Evolutionary conservation across 495 filamentous ascomycete species (phyloP).

Genomic region (Penicillium macrosclerotiorum): DNA sequence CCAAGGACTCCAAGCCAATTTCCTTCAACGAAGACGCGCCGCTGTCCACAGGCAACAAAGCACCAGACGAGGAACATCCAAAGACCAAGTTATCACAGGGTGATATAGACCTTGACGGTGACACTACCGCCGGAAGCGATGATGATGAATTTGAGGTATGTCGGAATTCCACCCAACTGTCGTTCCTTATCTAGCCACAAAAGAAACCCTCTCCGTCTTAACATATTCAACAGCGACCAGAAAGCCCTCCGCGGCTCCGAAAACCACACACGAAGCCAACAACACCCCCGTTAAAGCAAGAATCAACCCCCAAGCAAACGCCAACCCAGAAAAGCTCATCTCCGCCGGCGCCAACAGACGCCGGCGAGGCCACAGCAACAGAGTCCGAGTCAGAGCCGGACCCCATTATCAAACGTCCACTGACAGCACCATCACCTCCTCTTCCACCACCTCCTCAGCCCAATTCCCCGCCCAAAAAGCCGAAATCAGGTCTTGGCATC

Average conservation of each 20-base stretch:
- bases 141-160: conserved; percentile 42
- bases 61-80: not conserved
- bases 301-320: not conserved
- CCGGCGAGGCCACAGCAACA: conserved; percentile 16
- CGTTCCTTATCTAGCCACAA: not conserved
- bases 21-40: conserved; percentile 1
- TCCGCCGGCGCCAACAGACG: not conserved
- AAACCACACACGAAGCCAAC: conserved; percentile 1
- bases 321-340: conserved; percentile 8
- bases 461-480: conserved; percentile 16
- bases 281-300: too few relatives aligned
- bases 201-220: conserved; percentile 4
- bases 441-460: conserved; percentile 6
- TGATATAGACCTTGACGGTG: conserved; percentile 15
- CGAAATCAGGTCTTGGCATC: conserved; percentile 27
- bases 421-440: conserved; percentile 2
- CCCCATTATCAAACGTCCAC: conserved; percentile 7
- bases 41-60: too few relatives aligned
- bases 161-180: not conserved
- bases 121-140: conserved; percentile 23
- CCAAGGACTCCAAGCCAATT: not conserved
- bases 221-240: conserved; percentile 31
- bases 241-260: conserved; percentile 34
- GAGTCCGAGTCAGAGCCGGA: conserved; percentile 21
- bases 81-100: conserved; percentile 2